A percentile compares a stretch with the other conserved stretches of the same genome.
Evolutionary conservation across 1,139 yeast genomes (phyloP).

Genomic region (Candida frijolesensis): DNA sequence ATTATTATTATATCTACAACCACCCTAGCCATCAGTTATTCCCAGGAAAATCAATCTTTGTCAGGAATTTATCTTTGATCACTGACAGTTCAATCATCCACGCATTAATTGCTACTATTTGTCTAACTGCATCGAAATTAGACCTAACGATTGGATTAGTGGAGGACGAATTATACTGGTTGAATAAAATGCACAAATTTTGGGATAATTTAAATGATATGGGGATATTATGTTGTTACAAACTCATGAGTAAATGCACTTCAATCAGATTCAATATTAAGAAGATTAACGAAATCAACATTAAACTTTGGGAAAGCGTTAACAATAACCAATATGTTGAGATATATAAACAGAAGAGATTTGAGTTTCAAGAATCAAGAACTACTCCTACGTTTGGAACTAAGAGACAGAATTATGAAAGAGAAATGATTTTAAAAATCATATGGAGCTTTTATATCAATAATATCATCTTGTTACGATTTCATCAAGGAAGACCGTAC

Average conservation of each 20-base stretch:
- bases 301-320: slow-evolving; percentile 26
- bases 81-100: slow-evolving; percentile 45
- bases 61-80: slow-evolving; percentile 33
- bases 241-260: slow-evolving; percentile 21
- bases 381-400: slow-evolving; percentile 20
- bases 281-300: slow-evolving; percentile 17
- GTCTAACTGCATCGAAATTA: slow-evolving; percentile 26
- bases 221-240: slow-evolving; percentile 25
- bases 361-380: slow-evolving; percentile 12
- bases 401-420: slow-evolving; percentile 35
- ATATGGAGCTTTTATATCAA: slow-evolving; percentile 47
- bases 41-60: slow-evolving; percentile 41
- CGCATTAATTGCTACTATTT: slow-evolving; percentile 47
- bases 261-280: slow-evolving; percentile 17
- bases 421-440: slow-evolving; percentile 38
- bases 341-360: slow-evolving; percentile 17
- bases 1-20: slow-evolving; percentile 49
- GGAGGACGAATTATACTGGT: slow-evolving; percentile 42
- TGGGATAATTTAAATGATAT: slow-evolving; percentile 37
- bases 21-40: slow-evolving; percentile 50
- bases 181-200: slow-evolving; percentile 33
- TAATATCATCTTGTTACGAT: slow-evolving; percentile 32
- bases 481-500: slow-evolving; percentile 44
- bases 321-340: slow-evolving; percentile 26
- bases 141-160: slow-evolving; percentile 16